Conservation (phyloP, 2,329 filamentous ascomycete species). For the Rhynchosporium secalis region DNA sequence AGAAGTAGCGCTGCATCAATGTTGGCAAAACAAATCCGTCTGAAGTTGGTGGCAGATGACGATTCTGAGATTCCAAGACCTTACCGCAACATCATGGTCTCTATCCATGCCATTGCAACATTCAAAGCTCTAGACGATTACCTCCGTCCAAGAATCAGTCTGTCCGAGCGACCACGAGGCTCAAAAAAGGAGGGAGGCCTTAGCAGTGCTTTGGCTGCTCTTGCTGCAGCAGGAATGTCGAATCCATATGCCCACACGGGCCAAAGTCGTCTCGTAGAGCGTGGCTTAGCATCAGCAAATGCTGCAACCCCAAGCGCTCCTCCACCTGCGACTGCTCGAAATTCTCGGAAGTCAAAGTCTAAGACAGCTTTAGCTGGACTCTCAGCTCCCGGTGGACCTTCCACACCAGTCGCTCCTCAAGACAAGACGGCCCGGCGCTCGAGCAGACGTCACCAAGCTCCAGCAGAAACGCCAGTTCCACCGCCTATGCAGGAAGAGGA, state of each 20-base stretch:
- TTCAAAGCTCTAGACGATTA: slow-evolving; percentile 98
- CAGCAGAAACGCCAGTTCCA: slow-evolving; percentile 53
- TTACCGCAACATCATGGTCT: slow-evolving; percentile 95
- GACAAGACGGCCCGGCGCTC: slow-evolving; percentile 67
- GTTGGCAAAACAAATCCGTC: slow-evolving; percentile 90
- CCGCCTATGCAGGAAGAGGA: slow-evolving; percentile 60
- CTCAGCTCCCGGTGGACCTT: slow-evolving; percentile 45
- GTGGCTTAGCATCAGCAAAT: slow-evolving; percentile 33
- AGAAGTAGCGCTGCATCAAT: slow-evolving; percentile 91
- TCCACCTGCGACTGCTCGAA: slow-evolving; percentile 41
- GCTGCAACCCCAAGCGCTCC: slow-evolving; percentile 42
- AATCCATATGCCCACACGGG: slow-evolving; percentile 42
- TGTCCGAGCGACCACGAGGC: slow-evolving; percentile 71
- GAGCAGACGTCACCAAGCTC: slow-evolving; percentile 54
- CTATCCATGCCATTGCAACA: slow-evolving; percentile 95
- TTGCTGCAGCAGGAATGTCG: slow-evolving; percentile 70
- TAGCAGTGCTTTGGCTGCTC: slow-evolving; percentile 69
- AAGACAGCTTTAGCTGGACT: slow-evolving; percentile 47
- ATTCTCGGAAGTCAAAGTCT: slow-evolving; percentile 43
- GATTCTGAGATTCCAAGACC: slow-evolving; percentile 84
- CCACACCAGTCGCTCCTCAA: slow-evolving; percentile 47
- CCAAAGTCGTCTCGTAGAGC: slow-evolving; percentile 36
- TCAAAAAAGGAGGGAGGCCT: slow-evolving; percentile 63
- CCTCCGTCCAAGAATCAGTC: slow-evolving; percentile 80
- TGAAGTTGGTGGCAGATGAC: slow-evolving; percentile 86